Base-by-base conservation (phyloP, 192 early-diverging fungal genomes). In the Coemansia sp. region DNA sequence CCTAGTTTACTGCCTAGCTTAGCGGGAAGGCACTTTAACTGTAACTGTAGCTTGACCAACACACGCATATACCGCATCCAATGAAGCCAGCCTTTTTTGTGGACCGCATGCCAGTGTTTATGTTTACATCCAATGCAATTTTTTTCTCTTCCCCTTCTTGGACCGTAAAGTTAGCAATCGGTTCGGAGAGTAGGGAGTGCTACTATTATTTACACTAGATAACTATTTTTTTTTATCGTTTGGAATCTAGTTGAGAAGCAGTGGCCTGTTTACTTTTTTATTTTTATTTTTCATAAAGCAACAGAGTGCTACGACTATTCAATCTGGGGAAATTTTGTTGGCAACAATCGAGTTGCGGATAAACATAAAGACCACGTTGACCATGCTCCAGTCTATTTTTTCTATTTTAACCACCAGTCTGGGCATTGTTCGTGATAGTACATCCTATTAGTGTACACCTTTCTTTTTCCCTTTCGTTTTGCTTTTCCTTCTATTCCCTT, bases 291-390 rank as follows among this genome's bases (percentile, higher is more conserved):
- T 29, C 32, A 29, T 53, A 32, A 5, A 29, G 17, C 27, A 14
- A 25, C 27, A 17, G 25, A 27, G 4, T 14, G 15, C 29, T 53
- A 31, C 27, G 51, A 53, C 45, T 47, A 47, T 47, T 47, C 9
- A 19, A 22, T 47, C 32, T 35, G 32, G 32, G 2, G 32, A 7
- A 35, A 7, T 7, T 35, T 35, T 35, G 2, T 35, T 35, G 9
- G 25, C 51, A 53, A 53, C 51, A 53, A 53, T 53, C 51, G 51
- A 53, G 51, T 53, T 29, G 29, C 51, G 51, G 51, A 53, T 53
- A 53, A 53, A 53, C 51, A 53, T 53, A 53, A 53, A 53, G 51
- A 53, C 27, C 51, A 53, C 15, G 14, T 27, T 31, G 15, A 31
- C 27, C 15, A 12, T 17, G 51, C 27, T 27, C 27, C 51, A 27